These are phyloP conservation scores for Lichtheimia corymbifera DNA, from an alignment of 371 early-diverging fungal species.

Conservation along the genomic window DNA sequence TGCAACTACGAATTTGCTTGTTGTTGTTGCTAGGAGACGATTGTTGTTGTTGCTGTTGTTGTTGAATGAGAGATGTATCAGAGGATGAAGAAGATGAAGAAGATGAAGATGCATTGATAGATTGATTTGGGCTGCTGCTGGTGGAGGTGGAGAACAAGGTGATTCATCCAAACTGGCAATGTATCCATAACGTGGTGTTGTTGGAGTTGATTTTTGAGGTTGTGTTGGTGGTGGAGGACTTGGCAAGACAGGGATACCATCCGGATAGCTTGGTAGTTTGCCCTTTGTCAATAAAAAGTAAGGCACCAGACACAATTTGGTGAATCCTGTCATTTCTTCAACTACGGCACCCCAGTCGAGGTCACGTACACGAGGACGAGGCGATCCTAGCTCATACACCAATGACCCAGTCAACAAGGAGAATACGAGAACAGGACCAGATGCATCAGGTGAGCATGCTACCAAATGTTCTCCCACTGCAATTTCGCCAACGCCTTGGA, in stretches of 20 bases:
- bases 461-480: conserved; percentile 52
- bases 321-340: conserved; percentile 33
- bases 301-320: conserved; percentile 55
- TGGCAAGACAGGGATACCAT: conserved; percentile 12
- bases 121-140: conserved; percentile 18
- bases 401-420: conserved; percentile 57
- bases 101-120: conserved; percentile 7
- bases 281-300: conserved; percentile 57
- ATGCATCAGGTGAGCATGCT: conserved; percentile 57
- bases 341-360: neutral
- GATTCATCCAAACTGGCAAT: conserved; percentile 21
- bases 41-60: neutral
- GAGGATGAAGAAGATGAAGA: neutral
- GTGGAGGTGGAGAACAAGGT: neutral
- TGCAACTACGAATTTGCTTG: conserved; percentile 35
- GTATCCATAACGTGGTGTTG: conserved; percentile 9
- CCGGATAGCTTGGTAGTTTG: conserved; percentile 14
- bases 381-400: conserved; percentile 34
- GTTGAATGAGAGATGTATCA: neutral
- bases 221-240: conserved; percentile 4
- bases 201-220: neutral
- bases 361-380: neutral
- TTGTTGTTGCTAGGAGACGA: neutral
- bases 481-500: conserved; percentile 56
- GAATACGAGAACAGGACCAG: conserved; percentile 56